Conservation (phyloP, 441 rosid genomes). For the California macrophylla region DNA sequence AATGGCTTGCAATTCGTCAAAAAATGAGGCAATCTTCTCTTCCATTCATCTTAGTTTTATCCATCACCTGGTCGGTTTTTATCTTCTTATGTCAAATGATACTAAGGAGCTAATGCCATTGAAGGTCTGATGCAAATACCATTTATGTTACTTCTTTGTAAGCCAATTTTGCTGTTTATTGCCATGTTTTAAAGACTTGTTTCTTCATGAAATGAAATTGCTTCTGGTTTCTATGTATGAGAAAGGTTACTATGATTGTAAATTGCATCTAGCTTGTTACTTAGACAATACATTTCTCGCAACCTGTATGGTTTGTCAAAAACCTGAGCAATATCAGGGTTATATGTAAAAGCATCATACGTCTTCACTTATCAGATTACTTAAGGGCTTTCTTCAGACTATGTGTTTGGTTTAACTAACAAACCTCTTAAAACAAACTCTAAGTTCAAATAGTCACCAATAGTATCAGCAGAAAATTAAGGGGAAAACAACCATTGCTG, state of each 20-base stretch:
- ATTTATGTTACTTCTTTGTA: not conserved
- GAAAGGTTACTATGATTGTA: too few relatives aligned
- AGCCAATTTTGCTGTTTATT: not conserved
- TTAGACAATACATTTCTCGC: too few relatives aligned
- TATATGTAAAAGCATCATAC: too few relatives aligned
- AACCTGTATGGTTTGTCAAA: too few relatives aligned
- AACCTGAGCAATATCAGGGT: too few relatives aligned
- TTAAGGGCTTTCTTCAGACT: too few relatives aligned
- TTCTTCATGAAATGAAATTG: not conserved
- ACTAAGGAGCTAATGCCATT: not conserved
- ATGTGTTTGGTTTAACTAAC: not conserved
- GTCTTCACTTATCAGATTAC: too few relatives aligned
- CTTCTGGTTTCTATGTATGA: not conserved
- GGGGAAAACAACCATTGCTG: not conserved
- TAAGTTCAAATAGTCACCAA: not conserved
- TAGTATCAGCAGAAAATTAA: conserved; percentile 11
- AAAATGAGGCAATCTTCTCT: conserved; percentile 39
- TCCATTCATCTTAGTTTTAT: not conserved
- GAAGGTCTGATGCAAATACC: conserved; percentile 5
- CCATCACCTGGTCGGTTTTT: not conserved
- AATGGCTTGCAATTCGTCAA: conserved; percentile 78
- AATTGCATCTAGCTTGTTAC: too few relatives aligned
- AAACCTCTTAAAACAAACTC: not conserved
- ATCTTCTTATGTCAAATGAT: too few relatives aligned
- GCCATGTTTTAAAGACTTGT: not conserved